Conservation (phyloP, 2,329 filamentous ascomycete genomes). For the Metarhizium robertsii region DNA sequence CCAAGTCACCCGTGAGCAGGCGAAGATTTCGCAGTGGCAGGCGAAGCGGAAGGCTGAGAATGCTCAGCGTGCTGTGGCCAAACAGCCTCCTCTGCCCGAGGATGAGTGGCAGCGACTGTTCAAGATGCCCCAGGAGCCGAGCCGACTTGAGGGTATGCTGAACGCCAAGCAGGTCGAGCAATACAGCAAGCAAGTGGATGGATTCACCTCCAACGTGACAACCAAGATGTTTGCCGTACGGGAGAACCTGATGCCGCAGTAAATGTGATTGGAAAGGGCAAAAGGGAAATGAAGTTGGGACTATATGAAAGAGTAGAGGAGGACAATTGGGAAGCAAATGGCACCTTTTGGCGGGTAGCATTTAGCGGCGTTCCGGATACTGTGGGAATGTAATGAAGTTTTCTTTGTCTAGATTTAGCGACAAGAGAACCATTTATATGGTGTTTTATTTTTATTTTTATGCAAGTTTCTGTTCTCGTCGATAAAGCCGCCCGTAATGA, state of each 20-base stretch:
- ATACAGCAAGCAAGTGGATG: conserved; percentile 94
- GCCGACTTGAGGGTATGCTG: conserved; percentile 83
- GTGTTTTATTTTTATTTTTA: conserved; percentile 3
- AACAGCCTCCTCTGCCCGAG: conserved; percentile 83
- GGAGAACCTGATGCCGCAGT: conserved; percentile 54
- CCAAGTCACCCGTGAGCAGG: conserved; percentile 84
- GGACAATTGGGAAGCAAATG: conserved; percentile 14
- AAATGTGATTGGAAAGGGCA: conserved; percentile 8
- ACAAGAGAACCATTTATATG: conserved; percentile 15
- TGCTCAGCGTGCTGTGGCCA: conserved; percentile 69
- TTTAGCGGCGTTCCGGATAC: conserved; percentile 31
- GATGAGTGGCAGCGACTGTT: conserved; percentile 98
- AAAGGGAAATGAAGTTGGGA: neutral
- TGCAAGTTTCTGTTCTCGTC: neutral
- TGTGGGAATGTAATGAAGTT: conserved; percentile 26
- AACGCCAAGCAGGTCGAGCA: conserved; percentile 96
- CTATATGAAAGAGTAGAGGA: conserved; percentile 7
- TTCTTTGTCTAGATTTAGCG: conserved; percentile 25
- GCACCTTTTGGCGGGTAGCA: conserved; percentile 28
- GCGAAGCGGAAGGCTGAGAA: conserved; percentile 96
- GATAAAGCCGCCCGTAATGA: conserved; percentile 6
- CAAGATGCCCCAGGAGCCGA: conserved; percentile 94
- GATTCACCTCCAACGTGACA: conserved; percentile 83
- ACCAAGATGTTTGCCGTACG: conserved; percentile 98
- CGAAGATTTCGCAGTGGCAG: conserved; percentile 96